Evolutionary conservation across 257 asterid species (phyloP), one percentile per base, ranked within the genome.

Genomic region (Salvia hispanica): DNA sequence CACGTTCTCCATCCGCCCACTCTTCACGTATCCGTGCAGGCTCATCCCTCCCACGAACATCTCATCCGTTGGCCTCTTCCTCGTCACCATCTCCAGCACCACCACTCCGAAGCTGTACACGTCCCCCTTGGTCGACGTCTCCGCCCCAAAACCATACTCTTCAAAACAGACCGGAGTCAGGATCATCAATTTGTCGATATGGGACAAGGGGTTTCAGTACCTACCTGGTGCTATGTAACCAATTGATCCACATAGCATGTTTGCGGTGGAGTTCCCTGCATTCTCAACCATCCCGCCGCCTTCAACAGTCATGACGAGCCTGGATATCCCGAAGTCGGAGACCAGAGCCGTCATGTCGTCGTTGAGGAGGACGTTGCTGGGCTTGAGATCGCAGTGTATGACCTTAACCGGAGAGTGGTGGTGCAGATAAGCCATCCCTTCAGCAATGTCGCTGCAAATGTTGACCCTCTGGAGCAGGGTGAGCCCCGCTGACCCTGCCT

Each of bases 211-310:
- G 31, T 25, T 25, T 25, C 31, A 25, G 31, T 25, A 25, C 31
- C 31, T 71, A 81, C 87, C 87, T 77, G 90, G 87, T 62, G 85
- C 85, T 37, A 84, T 81, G 54, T 84, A 81, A 57, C 87, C 90
- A 42, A 84, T 67, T 3, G 85, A 81, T 36, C 87, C 85, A 42
- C 80, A 45, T 3, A 84, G 55, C 78, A 73, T 63, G 57, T 81
- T 84, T 1, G 73, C 78, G 0, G 89, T 81, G 13, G 86, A 79
- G 61, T 69, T 78, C 5, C 84, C 84, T 75, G 75, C 62, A 53
- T 78, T 80, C 62, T 81, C 86, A 46, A 67, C 54, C 16, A 48
- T 61, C 46, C 76, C 83, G 5, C 74, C 74, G 5, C 74, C 74
- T 60, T 58, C 82, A 6, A 55, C 76, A 1, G 67, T 86, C 76